Percentiles rank a stretch among this genome's conserved stretches.
Evolutionary conservation across 257 asterid genomes (phyloP).

Genomic region (Plantago elongata): DNA sequence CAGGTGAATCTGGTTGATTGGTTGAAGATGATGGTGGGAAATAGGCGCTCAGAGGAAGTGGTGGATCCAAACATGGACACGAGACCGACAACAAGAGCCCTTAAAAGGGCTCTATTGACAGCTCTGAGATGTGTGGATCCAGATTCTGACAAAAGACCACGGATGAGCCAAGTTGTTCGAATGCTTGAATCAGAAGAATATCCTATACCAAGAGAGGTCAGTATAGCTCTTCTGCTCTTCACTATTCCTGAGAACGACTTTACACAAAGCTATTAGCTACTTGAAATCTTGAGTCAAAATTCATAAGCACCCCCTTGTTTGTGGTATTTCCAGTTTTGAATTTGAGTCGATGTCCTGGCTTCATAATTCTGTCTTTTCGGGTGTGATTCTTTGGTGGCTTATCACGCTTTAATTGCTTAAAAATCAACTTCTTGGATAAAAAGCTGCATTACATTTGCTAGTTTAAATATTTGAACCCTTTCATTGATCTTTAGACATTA

Average conservation of each 20-base stretch:
- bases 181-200: slow-evolving; percentile 99
- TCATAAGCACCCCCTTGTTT: not conserved
- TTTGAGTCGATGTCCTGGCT: no score
- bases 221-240: slow-evolving; percentile 6
- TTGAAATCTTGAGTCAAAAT: not conserved
- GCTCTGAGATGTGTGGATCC: slow-evolving; percentile 99
- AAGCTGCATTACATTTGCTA: no score
- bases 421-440: no score
- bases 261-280: not conserved
- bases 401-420: no score
- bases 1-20: slow-evolving; percentile 97
- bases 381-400: no score
- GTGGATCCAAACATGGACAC: slow-evolving; percentile 81
- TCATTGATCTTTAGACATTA: no score
- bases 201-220: slow-evolving; percentile 91
- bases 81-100: slow-evolving; percentile 86
- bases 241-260: not conserved
- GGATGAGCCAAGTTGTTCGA: slow-evolving; percentile 93
- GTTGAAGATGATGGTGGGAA: slow-evolving; percentile 98
- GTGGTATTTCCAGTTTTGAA: not conserved
- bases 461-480: no score
- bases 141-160: slow-evolving; percentile 94
- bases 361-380: no score
- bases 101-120: slow-evolving; percentile 85
- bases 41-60: slow-evolving; percentile 89